Evolutionary conservation across 257 asterid species (phyloP).

Genomic region (Rehmannia glutinosa): DNA sequence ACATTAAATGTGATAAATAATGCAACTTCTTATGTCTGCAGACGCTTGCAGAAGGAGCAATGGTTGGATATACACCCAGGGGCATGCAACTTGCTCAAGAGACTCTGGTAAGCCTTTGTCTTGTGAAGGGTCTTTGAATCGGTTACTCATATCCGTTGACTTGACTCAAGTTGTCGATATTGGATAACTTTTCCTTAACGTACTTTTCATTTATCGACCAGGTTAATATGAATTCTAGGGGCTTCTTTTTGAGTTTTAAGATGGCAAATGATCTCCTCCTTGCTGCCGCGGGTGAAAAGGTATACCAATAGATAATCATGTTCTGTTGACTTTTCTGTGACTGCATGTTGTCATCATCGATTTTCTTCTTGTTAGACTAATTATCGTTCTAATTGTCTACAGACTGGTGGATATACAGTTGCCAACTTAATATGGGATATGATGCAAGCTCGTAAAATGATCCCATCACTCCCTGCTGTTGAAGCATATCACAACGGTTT

Average conservation of each 20-base stretch:
- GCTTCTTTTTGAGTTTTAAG: conserved; percentile 40
- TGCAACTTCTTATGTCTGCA: conserved; percentile 26
- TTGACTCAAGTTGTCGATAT: not conserved
- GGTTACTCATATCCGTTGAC: too few relatives aligned
- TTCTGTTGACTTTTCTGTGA: not conserved
- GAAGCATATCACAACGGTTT: conserved; percentile 75
- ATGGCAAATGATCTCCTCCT: conserved; percentile 72
- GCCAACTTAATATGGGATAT: conserved; percentile 93
- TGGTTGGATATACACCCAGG: conserved; percentile 74
- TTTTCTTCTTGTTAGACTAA: not conserved
- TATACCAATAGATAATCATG: conserved; percentile 19
- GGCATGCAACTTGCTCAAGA: conserved; percentile 95
- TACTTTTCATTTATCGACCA: conserved; percentile 22
- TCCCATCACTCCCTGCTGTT: conserved; percentile 50
- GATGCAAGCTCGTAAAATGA: conserved; percentile 60
- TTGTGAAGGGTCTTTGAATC: not conserved
- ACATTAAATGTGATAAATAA: conserved; percentile 13
- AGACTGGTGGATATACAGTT: conserved; percentile 76
- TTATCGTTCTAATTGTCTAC: conserved; percentile 17
- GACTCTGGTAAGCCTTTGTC: conserved; percentile 52
- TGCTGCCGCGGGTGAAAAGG: conserved; percentile 89
- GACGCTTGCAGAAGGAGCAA: conserved; percentile 86
- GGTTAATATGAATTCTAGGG: conserved; percentile 55
- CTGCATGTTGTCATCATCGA: not conserved
- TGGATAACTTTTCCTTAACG: conserved; percentile 3